phyloP scores from a whole-genome alignment of 768 basidiomycete genomes.

The Lactarius deliciosus region DNA sequence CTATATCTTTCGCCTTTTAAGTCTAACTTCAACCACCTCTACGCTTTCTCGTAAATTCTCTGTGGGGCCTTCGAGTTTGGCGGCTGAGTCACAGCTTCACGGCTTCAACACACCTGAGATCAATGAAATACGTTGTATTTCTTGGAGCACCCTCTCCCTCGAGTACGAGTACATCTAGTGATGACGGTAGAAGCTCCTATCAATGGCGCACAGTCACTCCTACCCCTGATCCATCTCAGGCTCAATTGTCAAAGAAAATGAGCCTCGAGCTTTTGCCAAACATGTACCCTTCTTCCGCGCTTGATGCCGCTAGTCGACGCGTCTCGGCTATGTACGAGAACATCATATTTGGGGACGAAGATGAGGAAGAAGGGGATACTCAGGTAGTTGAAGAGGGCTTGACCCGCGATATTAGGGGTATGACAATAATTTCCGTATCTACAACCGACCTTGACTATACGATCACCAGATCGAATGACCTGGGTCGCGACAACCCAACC shows the following conservation, averaged over 20 bases:
- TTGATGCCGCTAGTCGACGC: slow-evolving; percentile 66
- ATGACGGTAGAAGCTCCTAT: slow-evolving; percentile 36
- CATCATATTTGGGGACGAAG: slow-evolving; percentile 58
- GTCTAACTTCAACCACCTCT: no score
- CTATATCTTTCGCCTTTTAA: not conserved
- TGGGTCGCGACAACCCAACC: slow-evolving; percentile 23
- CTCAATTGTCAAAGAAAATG: slow-evolving; percentile 23
- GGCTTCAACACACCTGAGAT: not conserved
- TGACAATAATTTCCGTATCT: not conserved
- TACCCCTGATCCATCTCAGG: not conserved
- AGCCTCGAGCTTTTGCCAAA: slow-evolving; percentile 24
- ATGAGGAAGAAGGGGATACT: slow-evolving; percentile 31
- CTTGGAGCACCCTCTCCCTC: slow-evolving; percentile 44
- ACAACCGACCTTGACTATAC: not conserved
- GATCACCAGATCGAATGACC: slow-evolving; percentile 21
- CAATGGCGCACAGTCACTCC: slow-evolving; percentile 51
- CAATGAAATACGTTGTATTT: slow-evolving; percentile 48
- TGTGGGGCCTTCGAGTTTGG: not conserved
- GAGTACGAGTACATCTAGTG: slow-evolving; percentile 42
- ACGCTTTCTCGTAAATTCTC: no score
- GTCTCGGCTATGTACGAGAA: slow-evolving; percentile 72
- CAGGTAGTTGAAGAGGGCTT: slow-evolving; percentile 17
- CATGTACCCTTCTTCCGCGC: slow-evolving; percentile 42
- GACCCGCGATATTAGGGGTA: not conserved
- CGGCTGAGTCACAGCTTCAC: not conserved